Percentiles rank a stretch among this genome's conserved stretches.
Evolutionary conservation across 2,329 filamentous ascomycete genomes (phyloP).

Genomic region (Cercospora sp.): DNA sequence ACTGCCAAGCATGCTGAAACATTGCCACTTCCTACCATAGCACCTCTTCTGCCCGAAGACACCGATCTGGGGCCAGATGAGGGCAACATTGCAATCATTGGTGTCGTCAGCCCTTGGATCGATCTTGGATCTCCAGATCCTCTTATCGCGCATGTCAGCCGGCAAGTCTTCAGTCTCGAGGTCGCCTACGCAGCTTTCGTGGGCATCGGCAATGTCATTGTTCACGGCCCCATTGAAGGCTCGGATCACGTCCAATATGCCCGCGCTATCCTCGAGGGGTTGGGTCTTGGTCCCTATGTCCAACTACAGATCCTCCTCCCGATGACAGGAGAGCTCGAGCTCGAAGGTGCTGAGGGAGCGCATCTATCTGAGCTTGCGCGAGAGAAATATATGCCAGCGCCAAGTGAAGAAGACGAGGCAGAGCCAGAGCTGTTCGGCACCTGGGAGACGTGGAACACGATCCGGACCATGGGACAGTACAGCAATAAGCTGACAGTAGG

Average conservation of each 20-base stretch:
- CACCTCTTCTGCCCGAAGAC: conserved; percentile 75
- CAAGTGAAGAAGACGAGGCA: conserved; percentile 25
- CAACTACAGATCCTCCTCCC: conserved; percentile 79
- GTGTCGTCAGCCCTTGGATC: conserved; percentile 86
- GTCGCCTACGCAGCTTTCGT: conserved; percentile 95
- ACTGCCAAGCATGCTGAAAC: conserved; percentile 43
- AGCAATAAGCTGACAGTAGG: conserved; percentile 77
- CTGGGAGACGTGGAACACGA: conserved; percentile 93
- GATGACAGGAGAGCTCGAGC: conserved; percentile 73
- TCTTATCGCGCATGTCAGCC: conserved; percentile 79
- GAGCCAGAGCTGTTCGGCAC: conserved; percentile 64
- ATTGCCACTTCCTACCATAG: conserved; percentile 49
- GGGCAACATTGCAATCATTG: conserved; percentile 71
- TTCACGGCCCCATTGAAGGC: conserved; percentile 66
- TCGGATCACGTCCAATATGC: conserved; percentile 71
- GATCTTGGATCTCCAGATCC: conserved; percentile 83
- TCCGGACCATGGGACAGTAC: conserved; percentile 84
- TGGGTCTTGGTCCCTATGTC: conserved; percentile 72
- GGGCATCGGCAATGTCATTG: conserved; percentile 77
- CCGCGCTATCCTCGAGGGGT: conserved; percentile 76
- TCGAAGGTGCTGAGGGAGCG: conserved; percentile 55
- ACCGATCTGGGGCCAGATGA: conserved; percentile 70
- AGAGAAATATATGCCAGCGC: conserved; percentile 36
- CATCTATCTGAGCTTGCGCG: conserved; percentile 54
- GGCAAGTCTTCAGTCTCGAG: conserved; percentile 87